phyloP scores from a whole-genome alignment of 345 rosid genomes.

The Gossypium anomalum region DNA sequence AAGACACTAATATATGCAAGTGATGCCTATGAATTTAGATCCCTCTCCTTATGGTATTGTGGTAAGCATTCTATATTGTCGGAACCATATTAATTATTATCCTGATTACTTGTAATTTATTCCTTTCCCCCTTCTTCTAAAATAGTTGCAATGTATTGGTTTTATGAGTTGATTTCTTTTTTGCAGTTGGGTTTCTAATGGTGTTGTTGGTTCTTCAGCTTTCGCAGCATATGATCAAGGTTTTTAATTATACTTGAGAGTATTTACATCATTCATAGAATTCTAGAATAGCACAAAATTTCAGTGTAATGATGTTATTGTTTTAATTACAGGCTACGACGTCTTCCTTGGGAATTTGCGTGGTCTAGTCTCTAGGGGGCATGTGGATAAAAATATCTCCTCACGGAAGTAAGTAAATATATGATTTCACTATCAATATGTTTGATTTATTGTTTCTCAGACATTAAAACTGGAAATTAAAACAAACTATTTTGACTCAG shows the following conservation, averaged over 20 bases:
- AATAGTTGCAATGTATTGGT: neutral
- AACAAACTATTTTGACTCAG: slow-evolving; percentile 28
- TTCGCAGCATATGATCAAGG: slow-evolving; percentile 99
- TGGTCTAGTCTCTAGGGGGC: slow-evolving; percentile 89
- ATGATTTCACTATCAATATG: neutral
- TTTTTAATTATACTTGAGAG: slow-evolving; percentile 22
- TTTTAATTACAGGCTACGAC: slow-evolving; percentile 67
- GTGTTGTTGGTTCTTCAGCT: slow-evolving; percentile 95
- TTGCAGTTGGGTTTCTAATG: slow-evolving; percentile 90
- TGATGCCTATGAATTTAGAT: neutral
- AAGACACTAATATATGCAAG: neutral
- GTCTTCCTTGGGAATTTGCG: slow-evolving; percentile 93
- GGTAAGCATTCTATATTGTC: neutral
- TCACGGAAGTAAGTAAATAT: slow-evolving; percentile 57
- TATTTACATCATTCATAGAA: slow-evolving; percentile 7
- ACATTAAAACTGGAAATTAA: neutral
- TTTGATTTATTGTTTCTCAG: neutral
- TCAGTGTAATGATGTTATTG: slow-evolving; percentile 13
- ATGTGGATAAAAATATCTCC: slow-evolving; percentile 76
- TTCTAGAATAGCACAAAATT: neutral
- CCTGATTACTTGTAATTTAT: neutral
- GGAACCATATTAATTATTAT: neutral
- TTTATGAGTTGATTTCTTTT: slow-evolving; percentile 11
- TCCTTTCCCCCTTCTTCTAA: neutral
- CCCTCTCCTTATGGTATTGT: neutral